Conservation (phyloP, 2,329 filamentous ascomycete species). For the Phialocephala subalpina region DNA sequence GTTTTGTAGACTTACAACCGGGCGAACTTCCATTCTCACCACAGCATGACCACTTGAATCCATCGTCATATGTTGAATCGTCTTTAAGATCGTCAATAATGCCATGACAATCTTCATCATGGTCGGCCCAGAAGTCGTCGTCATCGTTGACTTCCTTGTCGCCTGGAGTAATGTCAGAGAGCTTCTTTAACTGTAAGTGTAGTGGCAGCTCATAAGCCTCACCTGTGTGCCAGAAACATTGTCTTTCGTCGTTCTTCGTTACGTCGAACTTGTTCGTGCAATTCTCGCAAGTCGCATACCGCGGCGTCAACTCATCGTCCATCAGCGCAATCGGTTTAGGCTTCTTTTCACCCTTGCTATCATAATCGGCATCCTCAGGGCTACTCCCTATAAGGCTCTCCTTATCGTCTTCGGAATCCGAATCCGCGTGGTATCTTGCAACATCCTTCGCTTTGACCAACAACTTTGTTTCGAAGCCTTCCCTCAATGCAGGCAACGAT, state of each 20-base stretch:
- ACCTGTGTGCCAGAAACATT: conserved; percentile 28
- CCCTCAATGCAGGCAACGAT: background rate
- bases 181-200: background rate
- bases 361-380: conserved; percentile 1
- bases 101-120: no score
- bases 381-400: conserved; percentile 9
- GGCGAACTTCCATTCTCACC: no score
- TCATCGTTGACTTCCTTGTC: background rate
- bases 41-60: no score
- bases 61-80: no score
- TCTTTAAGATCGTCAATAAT: no score
- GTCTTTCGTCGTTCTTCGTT: background rate
- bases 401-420: conserved; percentile 8
- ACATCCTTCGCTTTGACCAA: conserved; percentile 14
- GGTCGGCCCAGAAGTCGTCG: no score
- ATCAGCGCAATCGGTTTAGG: conserved; percentile 10
- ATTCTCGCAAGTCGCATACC: conserved; percentile 22
- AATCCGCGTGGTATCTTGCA: background rate
- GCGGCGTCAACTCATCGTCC: conserved; percentile 18
- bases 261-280: conserved; percentile 29
- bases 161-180: background rate
- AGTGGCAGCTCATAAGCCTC: background rate
- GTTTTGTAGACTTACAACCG: no score
- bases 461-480: background rate
- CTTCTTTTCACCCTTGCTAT: background rate